Evolutionary conservation across 2,329 filamentous ascomycete genomes (phyloP).

Genomic region (Trichoderma breve): DNA sequence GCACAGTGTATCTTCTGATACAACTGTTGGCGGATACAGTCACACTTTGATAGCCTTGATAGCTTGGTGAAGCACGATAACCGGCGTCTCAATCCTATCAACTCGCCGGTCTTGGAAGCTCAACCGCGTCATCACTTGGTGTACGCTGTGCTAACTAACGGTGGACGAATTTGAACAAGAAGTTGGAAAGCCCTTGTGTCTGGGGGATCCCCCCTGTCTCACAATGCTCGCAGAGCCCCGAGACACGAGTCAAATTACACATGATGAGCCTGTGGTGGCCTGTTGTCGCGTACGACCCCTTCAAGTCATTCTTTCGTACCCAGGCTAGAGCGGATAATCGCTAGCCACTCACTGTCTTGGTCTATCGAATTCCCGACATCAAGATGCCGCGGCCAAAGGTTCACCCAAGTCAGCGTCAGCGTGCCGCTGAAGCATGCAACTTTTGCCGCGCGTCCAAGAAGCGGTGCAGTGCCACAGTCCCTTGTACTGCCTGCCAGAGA

Average conservation of each 20-base stretch:
- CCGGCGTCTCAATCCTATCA: background rate
- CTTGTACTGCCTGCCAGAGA: constrained; percentile 47
- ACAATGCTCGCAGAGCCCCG: background rate
- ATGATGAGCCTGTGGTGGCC: background rate
- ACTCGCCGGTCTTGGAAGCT: background rate
- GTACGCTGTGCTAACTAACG: background rate
- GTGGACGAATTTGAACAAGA: background rate
- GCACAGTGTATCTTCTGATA: background rate
- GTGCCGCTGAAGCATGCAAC: constrained; percentile 48
- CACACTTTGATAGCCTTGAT: background rate
- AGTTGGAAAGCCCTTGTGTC: background rate
- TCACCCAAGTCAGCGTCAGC: constrained; percentile 46
- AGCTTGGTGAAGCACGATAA: background rate
- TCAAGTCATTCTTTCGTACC: background rate
- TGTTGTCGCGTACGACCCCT: background rate
- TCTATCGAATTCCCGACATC: background rate
- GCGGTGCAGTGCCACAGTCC: constrained; percentile 48
- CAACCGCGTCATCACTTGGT: background rate
- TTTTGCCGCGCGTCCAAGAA: constrained; percentile 51
- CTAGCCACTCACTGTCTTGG: background rate
- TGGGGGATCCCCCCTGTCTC: background rate
- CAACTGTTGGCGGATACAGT: constrained; percentile 7
- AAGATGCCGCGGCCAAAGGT: constrained; percentile 54
- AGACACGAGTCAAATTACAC: background rate
- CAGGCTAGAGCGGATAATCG: constrained; percentile 6